These are phyloP conservation scores for Oligophagozyma castellii DNA, from an alignment of 1,139 yeast genomes.

Conservation along the genomic window DNA sequence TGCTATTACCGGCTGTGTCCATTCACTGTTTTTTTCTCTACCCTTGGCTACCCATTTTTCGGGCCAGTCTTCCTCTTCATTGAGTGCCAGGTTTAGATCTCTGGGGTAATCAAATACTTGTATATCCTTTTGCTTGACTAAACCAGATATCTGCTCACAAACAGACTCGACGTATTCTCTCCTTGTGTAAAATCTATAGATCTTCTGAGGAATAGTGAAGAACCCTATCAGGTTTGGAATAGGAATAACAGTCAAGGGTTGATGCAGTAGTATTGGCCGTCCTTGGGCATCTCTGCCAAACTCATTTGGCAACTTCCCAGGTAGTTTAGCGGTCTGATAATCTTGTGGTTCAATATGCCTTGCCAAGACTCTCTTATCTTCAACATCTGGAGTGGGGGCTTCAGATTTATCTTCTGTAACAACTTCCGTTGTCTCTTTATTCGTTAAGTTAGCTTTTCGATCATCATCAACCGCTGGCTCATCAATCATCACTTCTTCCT, in stretches of 20 bases:
- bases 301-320: conserved; percentile 45
- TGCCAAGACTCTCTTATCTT: conserved; percentile 24
- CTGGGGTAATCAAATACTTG: conserved; percentile 40
- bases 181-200: conserved; percentile 65
- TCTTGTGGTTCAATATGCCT: conserved; percentile 27
- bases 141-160: conserved; percentile 45
- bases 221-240: conserved; percentile 73
- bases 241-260: conserved; percentile 61
- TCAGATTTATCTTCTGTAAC: conserved; percentile 4
- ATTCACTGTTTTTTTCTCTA: conserved; percentile 58
- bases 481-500: not conserved
- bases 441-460: not conserved
- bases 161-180: conserved; percentile 60
- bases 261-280: conserved; percentile 48
- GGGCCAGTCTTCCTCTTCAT: conserved; percentile 90
- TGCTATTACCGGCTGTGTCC: conserved; percentile 65
- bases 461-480: not conserved
- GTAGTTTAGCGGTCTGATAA: conserved; percentile 29
- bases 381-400: conserved; percentile 10
- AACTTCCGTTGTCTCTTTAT: not conserved
- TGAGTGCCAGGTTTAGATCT: conserved; percentile 42
- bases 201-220: conserved; percentile 56
- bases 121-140: conserved; percentile 37
- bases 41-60: conserved; percentile 69
- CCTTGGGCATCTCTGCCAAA: conserved; percentile 38